Evolutionary conservation across 345 rosid genomes (phyloP).

Genomic region (Eucalyptus victrix): DNA sequence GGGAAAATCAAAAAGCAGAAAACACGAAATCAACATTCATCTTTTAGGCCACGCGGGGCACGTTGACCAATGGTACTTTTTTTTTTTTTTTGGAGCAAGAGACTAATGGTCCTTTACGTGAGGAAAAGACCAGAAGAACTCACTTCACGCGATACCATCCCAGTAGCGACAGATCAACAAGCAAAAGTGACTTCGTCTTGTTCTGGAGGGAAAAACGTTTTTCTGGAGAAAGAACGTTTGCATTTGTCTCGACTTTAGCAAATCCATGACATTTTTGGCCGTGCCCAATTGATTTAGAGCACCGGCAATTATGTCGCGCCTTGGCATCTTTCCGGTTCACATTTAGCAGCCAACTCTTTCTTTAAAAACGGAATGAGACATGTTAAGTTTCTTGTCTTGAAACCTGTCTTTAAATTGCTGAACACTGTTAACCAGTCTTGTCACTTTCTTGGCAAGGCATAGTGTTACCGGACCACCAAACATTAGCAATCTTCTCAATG

Average conservation of each 20-base stretch:
- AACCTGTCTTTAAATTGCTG: neutral
- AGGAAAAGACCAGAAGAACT: neutral
- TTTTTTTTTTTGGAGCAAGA: too few species aligned
- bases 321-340: neutral
- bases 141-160: neutral
- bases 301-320: neutral
- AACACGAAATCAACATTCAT: neutral
- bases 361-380: neutral
- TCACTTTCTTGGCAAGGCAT: neutral
- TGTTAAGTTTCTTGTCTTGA: neutral
- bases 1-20: neutral
- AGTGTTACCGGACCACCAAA: neutral
- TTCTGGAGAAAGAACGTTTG: neutral
- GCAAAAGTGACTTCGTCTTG: neutral
- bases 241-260: neutral
- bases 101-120: neutral
- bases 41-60: neutral
- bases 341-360: neutral
- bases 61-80: neutral
- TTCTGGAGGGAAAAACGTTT: neutral
- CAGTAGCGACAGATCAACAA: neutral
- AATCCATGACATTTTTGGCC: neutral
- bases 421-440: neutral
- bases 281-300: neutral
- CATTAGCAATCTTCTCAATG: neutral